A percentile compares a stretch with the other conserved stretches of the same genome.
Evolutionary conservation across 192 early-diverging fungal species (phyloP).

Genomic region (Chytriomyces sp.): DNA sequence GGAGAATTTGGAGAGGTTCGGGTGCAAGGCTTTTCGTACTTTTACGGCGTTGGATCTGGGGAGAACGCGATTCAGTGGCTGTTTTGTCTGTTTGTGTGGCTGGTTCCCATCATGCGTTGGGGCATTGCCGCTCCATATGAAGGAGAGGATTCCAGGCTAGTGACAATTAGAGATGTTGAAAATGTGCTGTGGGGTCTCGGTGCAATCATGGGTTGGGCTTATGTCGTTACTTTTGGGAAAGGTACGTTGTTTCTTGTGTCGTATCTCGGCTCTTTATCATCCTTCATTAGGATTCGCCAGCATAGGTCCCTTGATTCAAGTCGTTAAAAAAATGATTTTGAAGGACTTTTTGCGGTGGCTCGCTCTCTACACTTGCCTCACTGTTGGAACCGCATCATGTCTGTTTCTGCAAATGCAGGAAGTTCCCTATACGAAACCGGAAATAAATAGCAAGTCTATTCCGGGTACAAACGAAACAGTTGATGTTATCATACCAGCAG

Average conservation of each 20-base stretch:
- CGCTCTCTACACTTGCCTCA: not conserved
- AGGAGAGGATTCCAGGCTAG: not conserved
- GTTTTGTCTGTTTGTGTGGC: not conserved
- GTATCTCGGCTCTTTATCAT: too few relatives aligned
- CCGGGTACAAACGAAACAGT: not conserved
- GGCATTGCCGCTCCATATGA: not conserved
- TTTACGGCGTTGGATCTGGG: conserved; percentile 1
- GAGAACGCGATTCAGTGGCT: conserved; percentile 30
- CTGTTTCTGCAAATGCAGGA: conserved; percentile 33
- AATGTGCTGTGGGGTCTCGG: conserved; percentile 19
- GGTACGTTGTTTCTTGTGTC: too few relatives aligned
- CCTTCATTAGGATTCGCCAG: not conserved
- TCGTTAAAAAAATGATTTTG: conserved; percentile 26
- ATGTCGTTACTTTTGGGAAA: too few relatives aligned
- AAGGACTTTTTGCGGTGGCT: conserved; percentile 21
- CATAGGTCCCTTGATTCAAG: conserved; percentile 21
- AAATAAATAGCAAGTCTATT: not conserved
- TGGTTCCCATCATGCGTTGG: conserved; percentile 17
- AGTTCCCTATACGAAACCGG: not conserved
- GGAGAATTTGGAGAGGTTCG: conserved; percentile 2
- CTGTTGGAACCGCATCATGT: conserved; percentile 15
- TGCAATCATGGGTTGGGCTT: conserved; percentile 27
- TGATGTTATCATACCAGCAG: not conserved
- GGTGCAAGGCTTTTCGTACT: conserved; percentile 5
- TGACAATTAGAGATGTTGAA: conserved; percentile 16